Evolutionary conservation across 148 eudicot genomes (phyloP).

Genomic region (Linanthus parryae): DNA sequence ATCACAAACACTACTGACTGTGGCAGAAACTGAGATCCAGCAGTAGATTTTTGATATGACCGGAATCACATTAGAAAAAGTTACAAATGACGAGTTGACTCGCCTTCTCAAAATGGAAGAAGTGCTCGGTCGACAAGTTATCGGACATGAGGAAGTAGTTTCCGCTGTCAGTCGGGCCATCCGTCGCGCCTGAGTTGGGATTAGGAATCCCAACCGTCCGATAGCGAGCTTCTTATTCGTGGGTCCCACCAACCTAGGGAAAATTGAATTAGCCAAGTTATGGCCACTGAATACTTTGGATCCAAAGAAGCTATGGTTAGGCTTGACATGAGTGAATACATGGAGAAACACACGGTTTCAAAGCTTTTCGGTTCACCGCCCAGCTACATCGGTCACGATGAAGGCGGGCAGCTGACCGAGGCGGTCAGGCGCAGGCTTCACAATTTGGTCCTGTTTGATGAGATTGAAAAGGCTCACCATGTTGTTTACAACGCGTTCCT

Average conservation of each 20-base stretch:
- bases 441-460: constrained; percentile 14
- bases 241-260: constrained; percentile 15
- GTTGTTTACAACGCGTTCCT: constrained; percentile 15
- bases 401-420: constrained; percentile 20
- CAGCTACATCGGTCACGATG: constrained; percentile 15
- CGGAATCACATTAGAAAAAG: constrained; percentile 12
- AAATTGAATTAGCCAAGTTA: constrained; percentile 11
- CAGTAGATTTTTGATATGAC: constrained; percentile 12
- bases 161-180: constrained; percentile 17
- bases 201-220: constrained; percentile 17
- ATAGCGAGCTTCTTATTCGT: constrained; percentile 20
- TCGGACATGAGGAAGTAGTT: constrained; percentile 18
- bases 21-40: constrained; percentile 12
- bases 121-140: constrained; percentile 2
- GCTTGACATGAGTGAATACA: constrained; percentile 21
- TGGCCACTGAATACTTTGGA: constrained; percentile 14
- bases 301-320: constrained; percentile 14
- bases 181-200: constrained; percentile 17
- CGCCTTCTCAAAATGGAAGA: constrained; percentile 17
- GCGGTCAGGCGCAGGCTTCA: constrained; percentile 12
- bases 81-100: constrained; percentile 7
- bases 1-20: background rate
- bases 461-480: constrained; percentile 15
- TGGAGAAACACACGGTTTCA: constrained; percentile 17
- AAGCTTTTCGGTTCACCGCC: constrained; percentile 23